Evolutionary conservation across 495 filamentous ascomycete species (phyloP).

Genomic region (Annulohypoxylon bovei): DNA sequence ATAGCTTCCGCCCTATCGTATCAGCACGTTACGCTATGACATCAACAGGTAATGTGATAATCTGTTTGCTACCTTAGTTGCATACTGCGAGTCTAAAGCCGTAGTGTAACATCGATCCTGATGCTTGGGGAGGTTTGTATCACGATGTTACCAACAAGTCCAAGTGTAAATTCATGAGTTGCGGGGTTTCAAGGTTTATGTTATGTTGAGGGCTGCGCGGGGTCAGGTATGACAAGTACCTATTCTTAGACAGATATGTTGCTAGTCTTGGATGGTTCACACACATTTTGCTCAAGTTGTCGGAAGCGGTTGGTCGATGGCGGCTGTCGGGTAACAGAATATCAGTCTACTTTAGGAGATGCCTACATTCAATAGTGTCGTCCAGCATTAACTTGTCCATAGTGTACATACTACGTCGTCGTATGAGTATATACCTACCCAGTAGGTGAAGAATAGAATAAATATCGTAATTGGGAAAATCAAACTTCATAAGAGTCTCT

Average conservation of each 20-base stretch:
- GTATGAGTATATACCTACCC: neutral
- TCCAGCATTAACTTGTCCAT: constrained; percentile 4
- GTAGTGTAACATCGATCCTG: constrained; percentile 28
- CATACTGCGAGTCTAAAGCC: constrained; percentile 15
- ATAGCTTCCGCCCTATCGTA: neutral
- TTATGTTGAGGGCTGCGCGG: constrained; percentile 5
- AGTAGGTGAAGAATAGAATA: neutral
- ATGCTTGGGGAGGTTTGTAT: neutral
- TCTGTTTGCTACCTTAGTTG: neutral
- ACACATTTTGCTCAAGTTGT: neutral
- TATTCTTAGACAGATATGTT: too few relatives aligned
- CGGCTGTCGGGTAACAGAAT: constrained; percentile 19
- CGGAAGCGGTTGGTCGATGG: constrained; percentile 12
- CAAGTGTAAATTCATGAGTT: neutral
- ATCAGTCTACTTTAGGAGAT: neutral
- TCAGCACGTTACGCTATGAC: neutral
- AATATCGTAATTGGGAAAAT: neutral
- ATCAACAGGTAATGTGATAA: neutral
- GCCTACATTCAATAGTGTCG: constrained; percentile 11
- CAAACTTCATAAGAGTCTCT: neutral
- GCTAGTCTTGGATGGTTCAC: neutral
- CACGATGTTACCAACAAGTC: constrained; percentile 14
- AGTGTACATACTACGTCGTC: neutral
- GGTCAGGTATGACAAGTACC: neutral
- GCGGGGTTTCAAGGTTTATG: neutral